These are phyloP conservation scores for Mucor racemosus DNA, from an alignment of 371 early-diverging fungal species.

Conservation along the genomic window DNA sequence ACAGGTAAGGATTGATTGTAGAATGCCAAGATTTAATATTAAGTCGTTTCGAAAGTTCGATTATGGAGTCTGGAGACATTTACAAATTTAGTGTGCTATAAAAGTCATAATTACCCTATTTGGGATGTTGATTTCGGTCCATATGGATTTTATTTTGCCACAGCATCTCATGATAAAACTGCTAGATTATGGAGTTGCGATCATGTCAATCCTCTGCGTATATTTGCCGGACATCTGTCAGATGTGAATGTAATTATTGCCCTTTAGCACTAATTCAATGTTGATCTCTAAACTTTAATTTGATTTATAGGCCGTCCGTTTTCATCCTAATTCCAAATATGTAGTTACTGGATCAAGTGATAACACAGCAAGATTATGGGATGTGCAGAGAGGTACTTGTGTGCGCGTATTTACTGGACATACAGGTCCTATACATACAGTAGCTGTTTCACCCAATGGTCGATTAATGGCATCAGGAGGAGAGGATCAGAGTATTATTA, in stretches of 20 bases:
- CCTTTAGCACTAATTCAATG: not conserved
- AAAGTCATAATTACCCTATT: conserved; percentile 98
- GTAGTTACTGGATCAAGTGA: conserved; percentile 96
- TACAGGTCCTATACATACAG: conserved; percentile 80
- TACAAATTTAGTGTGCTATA: conserved; percentile 91
- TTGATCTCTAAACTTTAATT: not conserved
- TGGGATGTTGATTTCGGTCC: conserved; percentile 96
- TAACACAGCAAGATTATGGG: conserved; percentile 96
- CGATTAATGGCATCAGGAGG: conserved; percentile 91
- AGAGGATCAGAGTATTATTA: conserved; percentile 82
- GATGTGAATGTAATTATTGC: conserved; percentile 89
- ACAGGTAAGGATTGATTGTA: conserved; percentile 66
- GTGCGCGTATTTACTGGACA: conserved; percentile 97
- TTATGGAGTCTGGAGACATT: conserved; percentile 96
- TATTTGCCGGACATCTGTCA: conserved; percentile 97
- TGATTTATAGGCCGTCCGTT: conserved; percentile 76
- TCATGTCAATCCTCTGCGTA: conserved; percentile 93
- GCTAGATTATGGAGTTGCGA: conserved; percentile 97
- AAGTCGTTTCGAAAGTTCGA: conserved; percentile 63
- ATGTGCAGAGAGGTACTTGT: conserved; percentile 90
- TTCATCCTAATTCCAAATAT: conserved; percentile 99
- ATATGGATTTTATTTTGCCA: conserved; percentile 96
- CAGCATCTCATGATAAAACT: conserved; percentile 96
- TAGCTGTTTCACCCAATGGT: conserved; percentile 97
- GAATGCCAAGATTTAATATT: not conserved